Conservation (phyloP, 2,329 filamentous ascomycete genomes). For the Dothidotthia symphoricarpi region DNA sequence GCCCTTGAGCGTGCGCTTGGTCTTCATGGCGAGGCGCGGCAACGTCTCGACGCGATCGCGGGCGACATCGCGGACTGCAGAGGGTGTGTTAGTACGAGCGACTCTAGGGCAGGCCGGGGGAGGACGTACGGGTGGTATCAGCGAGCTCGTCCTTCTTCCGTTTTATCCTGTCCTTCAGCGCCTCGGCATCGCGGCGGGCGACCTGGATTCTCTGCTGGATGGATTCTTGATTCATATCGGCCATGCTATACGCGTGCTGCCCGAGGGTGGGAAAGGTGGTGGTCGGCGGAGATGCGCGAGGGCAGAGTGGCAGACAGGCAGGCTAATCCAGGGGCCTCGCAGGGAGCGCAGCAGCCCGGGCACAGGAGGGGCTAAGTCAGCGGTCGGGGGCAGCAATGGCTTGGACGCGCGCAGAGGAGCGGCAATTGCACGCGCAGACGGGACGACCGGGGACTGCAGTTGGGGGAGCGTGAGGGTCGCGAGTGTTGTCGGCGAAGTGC, state of each 20-base stretch:
- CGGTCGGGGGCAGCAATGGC: slow-evolving; percentile 21
- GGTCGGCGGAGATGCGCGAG: slow-evolving; percentile 18
- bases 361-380: slow-evolving; percentile 18
- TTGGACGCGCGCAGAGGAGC: slow-evolving; percentile 25
- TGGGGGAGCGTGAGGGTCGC: slow-evolving; percentile 15
- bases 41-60: slow-evolving; percentile 89
- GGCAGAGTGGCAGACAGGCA: slow-evolving; percentile 17
- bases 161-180: slow-evolving; percentile 97
- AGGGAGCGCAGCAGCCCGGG: slow-evolving; percentile 30
- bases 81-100: slow-evolving; percentile 24
- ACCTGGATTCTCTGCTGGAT: slow-evolving; percentile 75
- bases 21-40: slow-evolving; percentile 94
- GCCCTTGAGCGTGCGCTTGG: slow-evolving; percentile 93
- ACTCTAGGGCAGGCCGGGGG: slow-evolving; percentile 4
- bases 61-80: slow-evolving; percentile 82
- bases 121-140: slow-evolving; percentile 86
- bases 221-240: slow-evolving; percentile 52
- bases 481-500: slow-evolving; percentile 22
- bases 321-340: slow-evolving; percentile 38
- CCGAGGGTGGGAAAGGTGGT: slow-evolving; percentile 8
- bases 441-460: slow-evolving; percentile 6
- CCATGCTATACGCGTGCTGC: slow-evolving; percentile 36
- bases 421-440: slow-evolving; percentile 31
- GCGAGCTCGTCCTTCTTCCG: slow-evolving; percentile 99
- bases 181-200: slow-evolving; percentile 95